Conservation (phyloP, 192 early-diverging fungal genomes). For the Allomyces macrogynus region DNA sequence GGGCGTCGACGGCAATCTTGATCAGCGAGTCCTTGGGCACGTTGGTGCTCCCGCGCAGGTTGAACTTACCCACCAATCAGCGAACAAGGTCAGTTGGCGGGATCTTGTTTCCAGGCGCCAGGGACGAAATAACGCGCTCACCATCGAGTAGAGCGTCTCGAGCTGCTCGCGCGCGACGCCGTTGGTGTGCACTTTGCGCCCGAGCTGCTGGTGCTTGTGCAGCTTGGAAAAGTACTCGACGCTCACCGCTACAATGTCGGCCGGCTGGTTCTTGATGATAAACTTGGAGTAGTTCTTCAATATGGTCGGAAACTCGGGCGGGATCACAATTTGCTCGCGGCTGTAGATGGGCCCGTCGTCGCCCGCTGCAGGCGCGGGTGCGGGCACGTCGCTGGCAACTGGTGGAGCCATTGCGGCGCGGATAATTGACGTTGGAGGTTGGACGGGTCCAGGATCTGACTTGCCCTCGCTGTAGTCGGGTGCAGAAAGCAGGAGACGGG, state of each 20-base stretch:
- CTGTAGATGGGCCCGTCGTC: constrained; percentile 17
- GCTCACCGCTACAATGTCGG: constrained; percentile 18
- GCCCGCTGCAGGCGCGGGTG: not conserved
- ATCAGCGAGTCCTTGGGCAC: not conserved
- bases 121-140: too few relatives aligned
- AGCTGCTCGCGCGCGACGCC: constrained; percentile 10
- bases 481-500: too few relatives aligned
- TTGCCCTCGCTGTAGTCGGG: too few relatives aligned
- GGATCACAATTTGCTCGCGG: constrained; percentile 30
- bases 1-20: constrained; percentile 2
- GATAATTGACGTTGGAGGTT: too few relatives aligned
- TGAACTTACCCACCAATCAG: too few relatives aligned
- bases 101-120: too few relatives aligned
- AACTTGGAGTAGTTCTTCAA: constrained; percentile 30
- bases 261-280: constrained; percentile 23
- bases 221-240: constrained; percentile 14
- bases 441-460: too few relatives aligned
- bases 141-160: constrained; percentile 20
- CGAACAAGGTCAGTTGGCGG: too few relatives aligned
- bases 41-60: not conserved
- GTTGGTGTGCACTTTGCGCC: constrained; percentile 12
- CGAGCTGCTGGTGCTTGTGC: constrained; percentile 9
- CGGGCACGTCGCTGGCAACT: too few relatives aligned
- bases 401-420: too few relatives aligned
- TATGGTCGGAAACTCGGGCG: constrained; percentile 28